These are phyloP conservation scores for Panus rudis DNA, from an alignment of 768 basidiomycete genomes.

Conservation along the genomic window DNA sequence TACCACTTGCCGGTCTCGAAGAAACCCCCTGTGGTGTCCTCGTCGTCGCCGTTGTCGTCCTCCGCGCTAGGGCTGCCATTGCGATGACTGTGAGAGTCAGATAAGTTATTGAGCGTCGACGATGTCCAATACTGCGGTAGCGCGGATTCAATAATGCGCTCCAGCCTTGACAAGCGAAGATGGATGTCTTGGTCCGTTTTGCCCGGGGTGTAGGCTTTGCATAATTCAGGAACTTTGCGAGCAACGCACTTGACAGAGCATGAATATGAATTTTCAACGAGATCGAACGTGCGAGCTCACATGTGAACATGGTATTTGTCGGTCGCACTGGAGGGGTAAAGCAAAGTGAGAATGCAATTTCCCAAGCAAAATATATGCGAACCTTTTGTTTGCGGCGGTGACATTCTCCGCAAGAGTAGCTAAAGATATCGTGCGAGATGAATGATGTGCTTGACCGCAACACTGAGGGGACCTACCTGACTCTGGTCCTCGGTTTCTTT, in stretches of 20 bases:
- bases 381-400: slow-evolving; percentile 88
- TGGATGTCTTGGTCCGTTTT: slow-evolving; percentile 79
- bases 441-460: not conserved
- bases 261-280: slow-evolving; percentile 5
- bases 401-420: slow-evolving; percentile 84
- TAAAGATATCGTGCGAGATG: slow-evolving; percentile 28
- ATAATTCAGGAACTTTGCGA: slow-evolving; percentile 81
- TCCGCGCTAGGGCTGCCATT: slow-evolving; percentile 50
- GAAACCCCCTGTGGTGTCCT: slow-evolving; percentile 67
- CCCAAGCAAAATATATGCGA: slow-evolving; percentile 12
- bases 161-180: slow-evolving; percentile 65
- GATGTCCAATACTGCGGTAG: slow-evolving; percentile 63
- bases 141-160: slow-evolving; percentile 75
- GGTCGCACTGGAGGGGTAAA: slow-evolving; percentile 57
- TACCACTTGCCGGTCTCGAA: slow-evolving; percentile 86
- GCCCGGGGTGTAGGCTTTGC: slow-evolving; percentile 84
- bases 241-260: slow-evolving; percentile 54
- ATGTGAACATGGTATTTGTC: slow-evolving; percentile 80
- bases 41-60: slow-evolving; percentile 64
- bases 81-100: slow-evolving; percentile 36
- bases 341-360: slow-evolving; percentile 1
- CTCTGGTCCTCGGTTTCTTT: slow-evolving; percentile 68
- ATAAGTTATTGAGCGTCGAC: slow-evolving; percentile 15
- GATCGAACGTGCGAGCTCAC: slow-evolving; percentile 32
- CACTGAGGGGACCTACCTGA: slow-evolving; percentile 45